A percentile compares a stretch with the other conserved stretches of the same genome.
These are phyloP conservation scores for Pinus taeda DNA, from an alignment of 75 land plant genomes.

Conservation along the genomic window DNA sequence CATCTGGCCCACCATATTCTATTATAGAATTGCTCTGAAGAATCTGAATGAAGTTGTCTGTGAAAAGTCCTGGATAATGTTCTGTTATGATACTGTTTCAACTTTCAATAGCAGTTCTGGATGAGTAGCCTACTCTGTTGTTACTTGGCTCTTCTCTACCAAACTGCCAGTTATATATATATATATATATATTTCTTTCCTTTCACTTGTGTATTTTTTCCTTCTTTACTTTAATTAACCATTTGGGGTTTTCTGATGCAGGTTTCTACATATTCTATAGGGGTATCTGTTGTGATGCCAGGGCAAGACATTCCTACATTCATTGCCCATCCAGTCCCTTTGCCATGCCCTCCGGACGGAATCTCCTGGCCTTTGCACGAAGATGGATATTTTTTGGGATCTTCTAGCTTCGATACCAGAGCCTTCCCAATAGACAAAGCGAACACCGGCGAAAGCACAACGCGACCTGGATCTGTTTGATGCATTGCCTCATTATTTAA, in stretches of 20 bases:
- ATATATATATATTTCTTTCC: not conserved
- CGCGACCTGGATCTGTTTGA: not conserved
- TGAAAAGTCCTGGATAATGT: not conserved
- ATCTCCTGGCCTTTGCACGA: conserved; percentile 16
- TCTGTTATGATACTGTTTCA: not conserved
- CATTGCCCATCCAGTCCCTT: conserved; percentile 58
- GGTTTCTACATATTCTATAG: conserved; percentile 53
- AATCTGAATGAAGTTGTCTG: not conserved
- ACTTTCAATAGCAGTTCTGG: not conserved
- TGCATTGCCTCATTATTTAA: not conserved
- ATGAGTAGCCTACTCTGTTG: not conserved
- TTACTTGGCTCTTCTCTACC: not conserved
- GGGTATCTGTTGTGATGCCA: conserved; percentile 80
- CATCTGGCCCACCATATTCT: not conserved
- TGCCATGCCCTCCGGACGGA: conserved; percentile 37
- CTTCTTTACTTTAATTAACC: too few species aligned
- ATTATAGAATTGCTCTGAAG: not conserved
- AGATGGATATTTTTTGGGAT: conserved; percentile 10
- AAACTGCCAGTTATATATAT: not conserved
- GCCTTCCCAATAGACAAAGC: not conserved
- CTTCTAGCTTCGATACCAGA: conserved; percentile 5
- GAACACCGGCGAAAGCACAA: not conserved
- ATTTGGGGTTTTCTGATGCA: conserved; percentile 17
- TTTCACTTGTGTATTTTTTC: not conserved
- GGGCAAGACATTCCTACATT: conserved; percentile 65